Percentiles rank a stretch among this genome's conserved stretches.
Evolutionary conservation across 495 filamentous ascomycete species (phyloP).

Genomic region (Melanomma pulvis-pyrius): DNA sequence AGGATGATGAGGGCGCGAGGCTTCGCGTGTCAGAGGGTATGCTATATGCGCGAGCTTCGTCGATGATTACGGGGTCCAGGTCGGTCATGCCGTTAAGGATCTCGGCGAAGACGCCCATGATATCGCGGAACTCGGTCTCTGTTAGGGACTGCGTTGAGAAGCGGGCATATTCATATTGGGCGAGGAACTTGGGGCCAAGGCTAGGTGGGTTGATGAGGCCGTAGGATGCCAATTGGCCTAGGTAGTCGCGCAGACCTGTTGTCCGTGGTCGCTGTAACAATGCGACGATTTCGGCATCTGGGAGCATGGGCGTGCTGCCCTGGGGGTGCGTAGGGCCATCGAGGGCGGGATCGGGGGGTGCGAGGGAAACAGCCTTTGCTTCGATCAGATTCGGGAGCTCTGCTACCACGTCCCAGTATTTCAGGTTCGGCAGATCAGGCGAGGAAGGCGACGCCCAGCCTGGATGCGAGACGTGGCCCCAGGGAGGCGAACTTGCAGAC

Average conservation of each 20-base stretch:
- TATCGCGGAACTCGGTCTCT: slow-evolving; percentile 70
- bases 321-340: slow-evolving; percentile 13
- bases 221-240: slow-evolving; percentile 68
- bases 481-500: slow-evolving; percentile 56
- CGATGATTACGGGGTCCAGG: slow-evolving; percentile 51
- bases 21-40: slow-evolving; percentile 20
- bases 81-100: slow-evolving; percentile 75
- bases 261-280: slow-evolving; percentile 68
- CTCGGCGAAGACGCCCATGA: slow-evolving; percentile 89
- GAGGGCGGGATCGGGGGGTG: slow-evolving; percentile 61
- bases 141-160: slow-evolving; percentile 66
- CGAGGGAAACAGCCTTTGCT: slow-evolving; percentile 83
- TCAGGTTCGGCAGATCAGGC: slow-evolving; percentile 72
- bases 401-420: slow-evolving; percentile 77
- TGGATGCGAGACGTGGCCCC: slow-evolving; percentile 80
- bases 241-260: slow-evolving; percentile 82
- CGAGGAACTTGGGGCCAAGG: slow-evolving; percentile 65
- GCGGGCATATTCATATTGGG: slow-evolving; percentile 77
- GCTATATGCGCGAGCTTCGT: slow-evolving; percentile 11
- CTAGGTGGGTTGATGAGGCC: slow-evolving; percentile 63
- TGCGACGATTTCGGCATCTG: slow-evolving; percentile 66
- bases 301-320: slow-evolving; percentile 37
- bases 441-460: slow-evolving; percentile 86
- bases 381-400: slow-evolving; percentile 93
- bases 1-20: slow-evolving; percentile 19